phyloP scores from a whole-genome alignment of 1,139 yeast species.

The Saccharomyces hybrid region DNA sequence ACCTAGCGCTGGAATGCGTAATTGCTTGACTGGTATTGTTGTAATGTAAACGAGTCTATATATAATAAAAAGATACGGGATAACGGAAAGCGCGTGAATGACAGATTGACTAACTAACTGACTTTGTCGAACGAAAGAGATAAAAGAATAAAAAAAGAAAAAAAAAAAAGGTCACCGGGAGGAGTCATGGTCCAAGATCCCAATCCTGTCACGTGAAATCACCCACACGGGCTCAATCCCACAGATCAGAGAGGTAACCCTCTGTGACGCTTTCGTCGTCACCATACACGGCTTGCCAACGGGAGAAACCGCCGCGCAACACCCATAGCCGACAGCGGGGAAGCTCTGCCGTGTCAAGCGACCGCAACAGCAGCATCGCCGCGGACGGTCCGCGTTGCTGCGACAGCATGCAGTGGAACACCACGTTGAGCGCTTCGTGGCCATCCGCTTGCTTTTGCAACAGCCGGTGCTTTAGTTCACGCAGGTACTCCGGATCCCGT shows the following conservation, averaged over 20 bases:
- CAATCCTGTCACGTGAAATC: neutral
- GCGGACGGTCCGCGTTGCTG: slow-evolving; percentile 89
- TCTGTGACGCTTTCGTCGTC: slow-evolving; percentile 61
- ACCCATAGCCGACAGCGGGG: slow-evolving; percentile 54
- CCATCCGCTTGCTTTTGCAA: slow-evolving; percentile 22
- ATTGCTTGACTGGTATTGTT: neutral
- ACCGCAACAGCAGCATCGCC: slow-evolving; percentile 59
- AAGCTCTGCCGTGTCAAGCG: slow-evolving; percentile 38
- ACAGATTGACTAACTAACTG: neutral
- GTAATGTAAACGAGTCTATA: neutral
- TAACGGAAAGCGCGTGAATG: neutral
- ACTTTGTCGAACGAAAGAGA: neutral
- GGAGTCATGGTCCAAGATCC: neutral
- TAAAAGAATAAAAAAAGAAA: neutral
- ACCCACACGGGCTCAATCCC: slow-evolving; percentile 34
- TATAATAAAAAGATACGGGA: neutral
- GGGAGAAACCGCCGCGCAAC: slow-evolving; percentile 73
- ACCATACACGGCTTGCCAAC: slow-evolving; percentile 77
- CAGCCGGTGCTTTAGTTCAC: slow-evolving; percentile 54
- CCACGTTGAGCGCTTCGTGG: slow-evolving; percentile 43
- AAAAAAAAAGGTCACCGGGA: neutral
- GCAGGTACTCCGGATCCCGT: slow-evolving; percentile 56
- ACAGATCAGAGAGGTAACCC: slow-evolving; percentile 49
- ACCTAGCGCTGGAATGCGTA: neutral
- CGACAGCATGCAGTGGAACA: slow-evolving; percentile 85